Evolutionary conservation across 495 filamentous ascomycete genomes (phyloP), one percentile per base, ranked within the genome.

Genomic region (Hypomontagnella submonticulosa): DNA sequence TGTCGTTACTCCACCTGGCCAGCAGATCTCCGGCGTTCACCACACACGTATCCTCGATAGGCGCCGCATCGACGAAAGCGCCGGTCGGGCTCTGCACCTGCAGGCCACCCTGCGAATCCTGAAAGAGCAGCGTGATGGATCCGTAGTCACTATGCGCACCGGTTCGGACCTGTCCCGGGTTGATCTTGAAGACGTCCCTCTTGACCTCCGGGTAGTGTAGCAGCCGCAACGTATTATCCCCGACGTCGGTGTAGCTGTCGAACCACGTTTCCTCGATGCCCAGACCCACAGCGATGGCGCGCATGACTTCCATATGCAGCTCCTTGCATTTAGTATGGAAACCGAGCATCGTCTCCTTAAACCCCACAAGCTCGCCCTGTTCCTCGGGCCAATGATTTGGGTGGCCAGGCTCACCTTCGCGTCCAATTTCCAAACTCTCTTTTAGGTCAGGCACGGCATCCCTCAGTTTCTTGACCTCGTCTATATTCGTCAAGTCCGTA

Each of bases 101-200:
- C 57, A 97, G 71, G 0, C 94, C 94, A 1, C 94, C 94, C 19
- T 86, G 78, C 36, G 79, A 66, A 77, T 97, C 94, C 73, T 98
- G 94, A 77, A 98, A 97, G 13, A 98, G 83, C 32, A 97, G 77
- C 1, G 94, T 97, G 63, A 97, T 84, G 0, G 86, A 90, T 2
- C 93, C 94, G 69, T 97, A 97, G 69, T 97, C 94, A 13, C 88
- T 91, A 71, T 97, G 94, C 32, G 88, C 90, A 0, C 92, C 94
- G 0, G 93, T 92, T 2, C 94, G 79, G 2, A 97, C 90, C 73
- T 93, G 90, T 10, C 81, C 82, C 19, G 86, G 87, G 57, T 92
- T 91, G 51, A 84, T 77, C 64, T 76, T 71, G 73, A 97, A 97
- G 4, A 91, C 84, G 6, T 85, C 79, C 52, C 84, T 86, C 20